phyloP scores from a whole-genome alignment of 441 rosid genomes.

The Populus hybrid region DNA sequence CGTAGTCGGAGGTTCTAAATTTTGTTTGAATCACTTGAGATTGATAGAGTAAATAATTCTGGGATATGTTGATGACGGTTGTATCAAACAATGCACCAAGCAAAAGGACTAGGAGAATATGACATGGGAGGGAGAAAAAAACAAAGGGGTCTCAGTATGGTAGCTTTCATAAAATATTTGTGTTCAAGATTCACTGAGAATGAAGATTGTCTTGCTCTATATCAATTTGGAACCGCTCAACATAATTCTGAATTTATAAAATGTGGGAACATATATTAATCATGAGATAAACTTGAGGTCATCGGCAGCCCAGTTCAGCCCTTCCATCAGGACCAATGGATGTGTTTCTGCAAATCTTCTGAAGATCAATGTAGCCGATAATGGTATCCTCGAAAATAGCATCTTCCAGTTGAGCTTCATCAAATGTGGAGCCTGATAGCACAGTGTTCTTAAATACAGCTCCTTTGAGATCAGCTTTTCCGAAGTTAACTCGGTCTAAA shows the following conservation, averaged over 20 bases:
- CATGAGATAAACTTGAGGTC: constrained; percentile 5
- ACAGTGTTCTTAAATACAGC: constrained; percentile 56
- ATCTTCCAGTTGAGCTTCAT: constrained; percentile 60
- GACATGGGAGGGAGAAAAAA: too few relatives aligned
- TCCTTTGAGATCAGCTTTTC: constrained; percentile 72
- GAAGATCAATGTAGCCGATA: constrained; percentile 72
- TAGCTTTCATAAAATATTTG: too few relatives aligned
- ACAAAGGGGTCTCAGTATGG: too few relatives aligned
- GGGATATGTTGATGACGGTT: too few relatives aligned
- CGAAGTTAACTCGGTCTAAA: constrained; percentile 74
- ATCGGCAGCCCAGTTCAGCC: constrained; percentile 53
- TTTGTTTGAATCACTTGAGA: too few relatives aligned
- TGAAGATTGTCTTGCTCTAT: too few relatives aligned
- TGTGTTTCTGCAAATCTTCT: constrained; percentile 52
- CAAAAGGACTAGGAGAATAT: too few relatives aligned
- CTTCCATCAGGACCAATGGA: constrained; percentile 38
- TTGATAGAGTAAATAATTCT: too few relatives aligned
- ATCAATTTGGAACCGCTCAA: background rate
- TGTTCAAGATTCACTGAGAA: too few relatives aligned
- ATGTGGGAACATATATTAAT: background rate
- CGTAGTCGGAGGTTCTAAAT: too few relatives aligned
- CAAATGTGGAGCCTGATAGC: constrained; percentile 60
- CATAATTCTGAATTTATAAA: background rate
- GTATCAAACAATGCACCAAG: too few relatives aligned
- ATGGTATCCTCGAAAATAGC: constrained; percentile 81